Percentiles rank a stretch among this genome's conserved stretches.
Evolutionary conservation across 2,329 filamentous ascomycete genomes (phyloP).

Genomic region (Colletotrichum sp.): DNA sequence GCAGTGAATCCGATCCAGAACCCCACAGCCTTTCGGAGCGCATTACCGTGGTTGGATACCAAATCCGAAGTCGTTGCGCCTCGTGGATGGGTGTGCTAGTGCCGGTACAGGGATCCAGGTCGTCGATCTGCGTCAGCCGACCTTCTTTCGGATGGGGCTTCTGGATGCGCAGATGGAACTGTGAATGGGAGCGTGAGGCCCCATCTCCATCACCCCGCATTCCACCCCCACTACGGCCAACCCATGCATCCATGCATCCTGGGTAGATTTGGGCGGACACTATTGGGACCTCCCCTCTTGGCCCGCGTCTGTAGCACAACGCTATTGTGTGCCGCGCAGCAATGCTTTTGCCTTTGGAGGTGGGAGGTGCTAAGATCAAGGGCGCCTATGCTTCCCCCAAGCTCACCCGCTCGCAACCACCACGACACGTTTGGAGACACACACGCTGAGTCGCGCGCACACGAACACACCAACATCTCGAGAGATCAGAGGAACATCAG

Average conservation of each 20-base stretch:
- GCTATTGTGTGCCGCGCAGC: neutral
- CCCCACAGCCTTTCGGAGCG: neutral
- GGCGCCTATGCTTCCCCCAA: slow-evolving; percentile 3
- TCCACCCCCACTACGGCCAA: neutral
- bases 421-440: neutral
- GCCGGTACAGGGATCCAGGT: slow-evolving; percentile 13
- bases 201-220: slow-evolving; percentile 1
- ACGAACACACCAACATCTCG: neutral
- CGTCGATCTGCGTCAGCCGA: slow-evolving; percentile 14
- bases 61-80: slow-evolving; percentile 1
- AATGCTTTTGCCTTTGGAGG: neutral
- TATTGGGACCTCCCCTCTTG: neutral
- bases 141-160: neutral
- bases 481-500: slow-evolving; percentile 3
- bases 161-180: neutral
- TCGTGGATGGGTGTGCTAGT: slow-evolving; percentile 6
- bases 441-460: neutral
- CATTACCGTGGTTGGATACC: slow-evolving; percentile 14
- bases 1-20: neutral
- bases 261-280: neutral
- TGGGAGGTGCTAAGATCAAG: neutral
- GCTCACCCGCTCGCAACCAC: neutral
- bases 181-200: neutral
- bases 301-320: neutral
- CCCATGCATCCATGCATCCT: neutral